These are phyloP conservation scores for Fusarium albidum DNA, from an alignment of 2,329 filamentous ascomycete genomes.

Conservation along the genomic window DNA sequence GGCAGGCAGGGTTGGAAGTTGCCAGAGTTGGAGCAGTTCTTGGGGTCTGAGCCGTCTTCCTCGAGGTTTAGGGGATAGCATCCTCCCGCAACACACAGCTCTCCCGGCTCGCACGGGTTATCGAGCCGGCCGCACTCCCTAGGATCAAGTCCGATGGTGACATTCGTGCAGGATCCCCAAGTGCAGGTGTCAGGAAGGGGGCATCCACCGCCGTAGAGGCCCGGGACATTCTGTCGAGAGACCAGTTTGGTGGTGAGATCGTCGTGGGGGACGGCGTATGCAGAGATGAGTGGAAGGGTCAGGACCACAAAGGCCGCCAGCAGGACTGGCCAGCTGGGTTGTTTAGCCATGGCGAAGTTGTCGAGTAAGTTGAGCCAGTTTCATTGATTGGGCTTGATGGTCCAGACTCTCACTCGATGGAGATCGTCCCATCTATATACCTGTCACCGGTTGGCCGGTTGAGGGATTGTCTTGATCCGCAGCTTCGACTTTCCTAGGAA, in stretches of 20 bases:
- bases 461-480: too few relatives aligned
- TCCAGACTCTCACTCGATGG: constrained; percentile 1
- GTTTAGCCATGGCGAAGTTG: constrained; percentile 15
- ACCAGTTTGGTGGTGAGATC: not conserved
- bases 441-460: too few relatives aligned
- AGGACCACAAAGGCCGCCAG: not conserved
- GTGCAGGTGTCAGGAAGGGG: constrained; percentile 23
- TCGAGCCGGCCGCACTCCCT: constrained; percentile 16
- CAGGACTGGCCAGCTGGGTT: constrained; percentile 19
- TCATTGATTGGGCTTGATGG: constrained; percentile 16
- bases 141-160: constrained; percentile 27
- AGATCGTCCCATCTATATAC: constrained; percentile 20
- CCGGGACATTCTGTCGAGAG: not conserved
- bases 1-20: constrained; percentile 7
- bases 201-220: constrained; percentile 28
- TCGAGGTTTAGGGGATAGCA: constrained; percentile 23
- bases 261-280: not conserved
- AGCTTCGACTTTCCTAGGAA: not conserved
- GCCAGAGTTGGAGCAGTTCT: constrained; percentile 8
- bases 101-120: constrained; percentile 26
- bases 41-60: not conserved
- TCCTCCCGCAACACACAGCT: constrained; percentile 27
- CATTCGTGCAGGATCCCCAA: constrained; percentile 28
- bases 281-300: not conserved
- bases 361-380: constrained; percentile 4